A percentile compares a stretch with the other conserved stretches of the same genome.
Conservation (phyloP, 306 rosid genomes). For the Myrica gale region DNA sequence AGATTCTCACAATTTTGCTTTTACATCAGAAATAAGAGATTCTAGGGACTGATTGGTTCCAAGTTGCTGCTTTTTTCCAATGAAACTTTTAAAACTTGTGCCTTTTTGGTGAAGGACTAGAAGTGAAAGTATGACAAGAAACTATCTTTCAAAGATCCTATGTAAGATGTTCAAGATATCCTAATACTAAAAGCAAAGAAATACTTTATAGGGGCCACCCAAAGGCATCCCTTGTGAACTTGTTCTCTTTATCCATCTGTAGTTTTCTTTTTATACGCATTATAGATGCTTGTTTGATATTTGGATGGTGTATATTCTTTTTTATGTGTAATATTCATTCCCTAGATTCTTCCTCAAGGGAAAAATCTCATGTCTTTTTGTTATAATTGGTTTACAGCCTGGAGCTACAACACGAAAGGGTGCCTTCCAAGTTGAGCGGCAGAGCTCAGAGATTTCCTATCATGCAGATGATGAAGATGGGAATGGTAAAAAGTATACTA, state of each 20-base stretch:
- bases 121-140: background rate
- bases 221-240: constrained; percentile 12
- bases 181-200: constrained; percentile 4
- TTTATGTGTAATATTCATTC: background rate
- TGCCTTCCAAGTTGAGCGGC: constrained; percentile 64
- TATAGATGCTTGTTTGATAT: constrained; percentile 12
- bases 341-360: background rate
- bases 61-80: background rate
- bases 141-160: background rate
- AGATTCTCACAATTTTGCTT: constrained; percentile 22
- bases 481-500: constrained; percentile 69
- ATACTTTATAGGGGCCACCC: background rate
- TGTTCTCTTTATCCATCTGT: constrained; percentile 25
- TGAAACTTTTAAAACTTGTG: background rate
- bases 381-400: constrained; percentile 57
- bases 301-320: constrained; percentile 13
- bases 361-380: constrained; percentile 24
- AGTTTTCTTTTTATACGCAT: constrained; percentile 8
- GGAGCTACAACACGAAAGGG: constrained; percentile 95
- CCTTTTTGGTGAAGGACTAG: background rate
- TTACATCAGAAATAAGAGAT: constrained; percentile 12
- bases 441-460: constrained; percentile 83
- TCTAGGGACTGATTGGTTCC: background rate
- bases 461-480: constrained; percentile 96
- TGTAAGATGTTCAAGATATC: background rate